Evolutionary conservation across 345 rosid species (phyloP).

Genomic region (Sonneratia caseolaris): DNA sequence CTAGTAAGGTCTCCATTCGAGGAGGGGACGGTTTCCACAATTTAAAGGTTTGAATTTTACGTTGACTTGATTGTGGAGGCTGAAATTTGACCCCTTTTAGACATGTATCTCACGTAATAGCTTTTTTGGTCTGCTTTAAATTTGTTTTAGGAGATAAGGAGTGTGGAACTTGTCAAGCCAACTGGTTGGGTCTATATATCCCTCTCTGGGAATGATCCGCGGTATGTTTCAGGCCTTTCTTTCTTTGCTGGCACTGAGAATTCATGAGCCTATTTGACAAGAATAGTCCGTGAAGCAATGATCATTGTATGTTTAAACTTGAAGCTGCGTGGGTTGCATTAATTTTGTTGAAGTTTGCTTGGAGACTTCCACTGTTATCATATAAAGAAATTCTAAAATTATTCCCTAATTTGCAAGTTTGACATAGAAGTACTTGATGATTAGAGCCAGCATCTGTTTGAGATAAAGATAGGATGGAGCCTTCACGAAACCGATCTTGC

Average conservation of each 20-base stretch:
- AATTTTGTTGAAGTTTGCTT: no score
- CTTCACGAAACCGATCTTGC: not conserved
- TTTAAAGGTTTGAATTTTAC: slow-evolving; percentile 48
- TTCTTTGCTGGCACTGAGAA: not conserved
- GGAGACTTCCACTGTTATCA: no score
- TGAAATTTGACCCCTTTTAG: not conserved
- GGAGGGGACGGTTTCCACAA: slow-evolving; percentile 95
- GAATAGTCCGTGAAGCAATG: no score
- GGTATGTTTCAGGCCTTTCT: slow-evolving; percentile 27
- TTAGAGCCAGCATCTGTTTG: not conserved
- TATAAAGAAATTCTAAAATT: no score
- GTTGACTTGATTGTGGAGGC: not conserved
- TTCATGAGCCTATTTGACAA: no score
- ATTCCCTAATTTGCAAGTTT: no score
- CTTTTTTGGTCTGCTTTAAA: not conserved
- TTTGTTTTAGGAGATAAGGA: slow-evolving; percentile 67
- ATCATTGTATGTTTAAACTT: no score
- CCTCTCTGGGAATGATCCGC: slow-evolving; percentile 19
- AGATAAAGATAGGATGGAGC: not conserved
- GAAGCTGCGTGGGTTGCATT: no score
- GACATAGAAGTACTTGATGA: no score
- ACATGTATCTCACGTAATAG: not conserved
- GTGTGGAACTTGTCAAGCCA: slow-evolving; percentile 14
- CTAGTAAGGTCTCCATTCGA: slow-evolving; percentile 75
- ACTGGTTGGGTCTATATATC: no score